Percentiles rank a stretch among this genome's conserved stretches.
Conservation (phyloP, 2,329 filamentous ascomycete species). For the Trichoderma arundinaceum region DNA sequence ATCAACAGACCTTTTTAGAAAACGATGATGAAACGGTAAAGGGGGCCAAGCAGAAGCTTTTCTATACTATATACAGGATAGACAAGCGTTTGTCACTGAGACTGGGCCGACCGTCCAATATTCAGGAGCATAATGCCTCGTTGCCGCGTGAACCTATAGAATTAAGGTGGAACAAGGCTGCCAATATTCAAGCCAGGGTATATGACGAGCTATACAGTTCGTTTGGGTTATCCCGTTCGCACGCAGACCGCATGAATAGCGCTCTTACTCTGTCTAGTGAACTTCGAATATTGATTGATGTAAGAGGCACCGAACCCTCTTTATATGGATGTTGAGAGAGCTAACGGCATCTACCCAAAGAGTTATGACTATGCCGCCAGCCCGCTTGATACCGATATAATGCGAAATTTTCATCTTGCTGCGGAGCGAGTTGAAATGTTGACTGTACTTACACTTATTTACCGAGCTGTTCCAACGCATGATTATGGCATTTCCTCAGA, state of each 20-base stretch:
- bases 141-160: not conserved
- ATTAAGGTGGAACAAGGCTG: slow-evolving; percentile 1
- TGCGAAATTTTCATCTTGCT: not conserved
- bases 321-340: not conserved
- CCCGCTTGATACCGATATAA: not conserved
- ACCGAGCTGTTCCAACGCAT: not conserved
- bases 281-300: not conserved
- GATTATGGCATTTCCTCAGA: not conserved
- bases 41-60: not conserved
- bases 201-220: slow-evolving; percentile 10
- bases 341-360: not conserved
- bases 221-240: not conserved
- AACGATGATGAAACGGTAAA: not conserved
- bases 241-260: not conserved
- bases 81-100: not conserved
- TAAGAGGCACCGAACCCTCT: not conserved
- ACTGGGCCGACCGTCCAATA: not conserved
- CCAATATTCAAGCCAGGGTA: not conserved
- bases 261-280: not conserved
- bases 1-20: not conserved
- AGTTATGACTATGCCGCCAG: not conserved
- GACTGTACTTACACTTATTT: not conserved
- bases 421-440: not conserved
- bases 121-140: not conserved
- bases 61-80: not conserved